phyloP scores from a whole-genome alignment of 257 asterid species.

The Nicotiana sylvestris region DNA sequence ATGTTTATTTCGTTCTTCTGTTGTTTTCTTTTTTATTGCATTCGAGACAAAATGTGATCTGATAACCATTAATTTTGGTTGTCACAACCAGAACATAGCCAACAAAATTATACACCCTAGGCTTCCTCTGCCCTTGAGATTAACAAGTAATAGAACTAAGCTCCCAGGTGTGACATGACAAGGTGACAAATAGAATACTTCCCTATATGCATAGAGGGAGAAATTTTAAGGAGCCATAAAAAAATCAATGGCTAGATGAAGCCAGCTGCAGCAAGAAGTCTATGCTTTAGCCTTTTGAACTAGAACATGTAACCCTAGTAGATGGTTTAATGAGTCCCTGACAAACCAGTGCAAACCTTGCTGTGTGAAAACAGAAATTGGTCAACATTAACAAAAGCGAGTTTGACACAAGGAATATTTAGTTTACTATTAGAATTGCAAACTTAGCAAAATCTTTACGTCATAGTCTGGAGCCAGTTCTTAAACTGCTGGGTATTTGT shows the following conservation, averaged over 20 bases:
- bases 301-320: not conserved
- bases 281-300: not conserved
- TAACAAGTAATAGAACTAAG: not conserved
- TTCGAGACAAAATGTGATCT: not conserved
- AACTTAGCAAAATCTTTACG: not conserved
- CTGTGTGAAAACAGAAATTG: not conserved
- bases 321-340: not conserved
- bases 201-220: not conserved
- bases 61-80: not conserved
- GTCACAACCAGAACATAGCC: not conserved
- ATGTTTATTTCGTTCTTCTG: not conserved
- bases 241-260: not conserved
- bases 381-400: not conserved
- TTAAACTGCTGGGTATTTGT: not conserved
- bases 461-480: not conserved
- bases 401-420: not conserved
- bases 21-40: not conserved
- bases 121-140: not conserved
- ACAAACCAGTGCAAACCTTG: not conserved
- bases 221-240: not conserved
- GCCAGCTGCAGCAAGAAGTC: not conserved
- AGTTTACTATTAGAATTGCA: not conserved
- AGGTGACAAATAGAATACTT: not conserved
- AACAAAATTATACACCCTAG: slow-evolving; percentile 1
- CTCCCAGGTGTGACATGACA: slow-evolving; percentile 7